Percentiles rank a stretch among this genome's conserved stretches.
Conservation (phyloP, 768 basidiomycete genomes). For the Agaricus blazei region DNA sequence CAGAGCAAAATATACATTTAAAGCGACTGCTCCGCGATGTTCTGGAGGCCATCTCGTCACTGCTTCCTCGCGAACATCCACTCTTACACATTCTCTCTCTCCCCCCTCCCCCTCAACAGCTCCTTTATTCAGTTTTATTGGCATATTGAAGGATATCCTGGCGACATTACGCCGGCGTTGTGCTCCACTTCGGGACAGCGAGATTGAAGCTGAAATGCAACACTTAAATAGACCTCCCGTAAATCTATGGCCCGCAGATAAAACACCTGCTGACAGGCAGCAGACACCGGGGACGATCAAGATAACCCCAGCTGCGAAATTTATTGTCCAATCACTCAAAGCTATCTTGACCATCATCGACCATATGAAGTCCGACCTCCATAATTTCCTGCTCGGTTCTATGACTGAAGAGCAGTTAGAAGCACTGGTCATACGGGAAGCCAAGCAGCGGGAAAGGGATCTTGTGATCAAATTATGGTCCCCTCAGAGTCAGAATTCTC, state of each 20-base stretch:
- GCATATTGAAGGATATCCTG: slow-evolving; percentile 51
- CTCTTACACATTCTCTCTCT: slow-evolving; percentile 48
- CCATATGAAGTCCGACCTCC: slow-evolving; percentile 66
- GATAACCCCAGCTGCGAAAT: slow-evolving; percentile 33
- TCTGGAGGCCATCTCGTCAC: slow-evolving; percentile 40
- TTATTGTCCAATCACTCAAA: slow-evolving; percentile 44
- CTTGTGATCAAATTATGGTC: slow-evolving; percentile 50
- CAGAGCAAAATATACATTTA: slow-evolving; percentile 54
- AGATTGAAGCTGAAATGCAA: slow-evolving; percentile 39
- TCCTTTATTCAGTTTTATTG: slow-evolving; percentile 54
- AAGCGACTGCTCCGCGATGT: slow-evolving; percentile 53
- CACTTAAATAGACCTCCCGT: slow-evolving; percentile 7
- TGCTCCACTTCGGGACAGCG: slow-evolving; percentile 58
- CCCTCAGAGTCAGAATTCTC: background rate
- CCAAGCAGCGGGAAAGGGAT: slow-evolving; percentile 48
- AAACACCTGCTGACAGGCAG: background rate
- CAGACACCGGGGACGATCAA: background rate
- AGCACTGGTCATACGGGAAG: slow-evolving; percentile 44
- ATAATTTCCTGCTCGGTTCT: slow-evolving; percentile 55
- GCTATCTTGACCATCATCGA: slow-evolving; percentile 48
- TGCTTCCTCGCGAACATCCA: slow-evolving; percentile 53
- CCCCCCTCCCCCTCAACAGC: slow-evolving; percentile 62
- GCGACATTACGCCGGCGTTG: slow-evolving; percentile 52
- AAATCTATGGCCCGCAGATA: background rate
- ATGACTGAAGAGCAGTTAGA: slow-evolving; percentile 62